These are phyloP conservation scores for Remersonia thermophila DNA, from an alignment of 2,329 filamentous ascomycete genomes.

Conservation along the genomic window DNA sequence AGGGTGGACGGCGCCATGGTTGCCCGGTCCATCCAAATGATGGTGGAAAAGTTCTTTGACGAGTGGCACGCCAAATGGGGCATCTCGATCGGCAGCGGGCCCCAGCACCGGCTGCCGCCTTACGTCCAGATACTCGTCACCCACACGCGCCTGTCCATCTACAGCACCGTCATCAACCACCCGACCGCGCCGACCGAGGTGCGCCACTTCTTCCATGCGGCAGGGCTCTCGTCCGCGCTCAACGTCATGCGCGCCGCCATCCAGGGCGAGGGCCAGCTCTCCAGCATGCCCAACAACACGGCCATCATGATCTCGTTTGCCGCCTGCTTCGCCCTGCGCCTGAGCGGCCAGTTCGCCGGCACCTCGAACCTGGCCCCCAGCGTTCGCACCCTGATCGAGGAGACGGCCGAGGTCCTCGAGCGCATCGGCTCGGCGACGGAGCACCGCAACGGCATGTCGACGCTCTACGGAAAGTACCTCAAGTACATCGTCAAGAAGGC, in stretches of 20 bases:
- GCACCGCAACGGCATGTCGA: conserved; percentile 55
- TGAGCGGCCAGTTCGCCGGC: conserved; percentile 46
- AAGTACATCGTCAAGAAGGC: conserved; percentile 32
- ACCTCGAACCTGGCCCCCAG: conserved; percentile 49
- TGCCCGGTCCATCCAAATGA: conserved; percentile 43
- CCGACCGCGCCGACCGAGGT: conserved; percentile 58
- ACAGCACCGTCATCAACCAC: conserved; percentile 63
- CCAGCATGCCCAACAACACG: conserved; percentile 69
- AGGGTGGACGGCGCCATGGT: conserved; percentile 39
- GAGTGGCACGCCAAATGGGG: conserved; percentile 54
- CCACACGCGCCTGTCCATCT: conserved; percentile 62
- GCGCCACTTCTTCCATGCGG: conserved; percentile 60
- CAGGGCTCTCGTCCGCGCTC: conserved; percentile 58
- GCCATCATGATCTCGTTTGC: conserved; percentile 70
- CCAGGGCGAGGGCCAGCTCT: conserved; percentile 55
- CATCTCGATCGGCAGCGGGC: conserved; percentile 40
- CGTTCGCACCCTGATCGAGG: conserved; percentile 51
- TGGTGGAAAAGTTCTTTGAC: conserved; percentile 54
- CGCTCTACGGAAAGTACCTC: conserved; percentile 35
- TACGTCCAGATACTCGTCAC: conserved; percentile 66
- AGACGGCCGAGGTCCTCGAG: conserved; percentile 56
- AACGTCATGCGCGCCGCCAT: conserved; percentile 64
- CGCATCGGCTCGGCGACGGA: conserved; percentile 53
- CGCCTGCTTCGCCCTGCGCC: conserved; percentile 53
- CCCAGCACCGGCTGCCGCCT: conserved; percentile 45